A percentile compares a stretch with the other conserved stretches of the same genome.
Evolutionary conservation across 345 rosid species (phyloP).

Genomic region (Melaleuca quinquenervia): DNA sequence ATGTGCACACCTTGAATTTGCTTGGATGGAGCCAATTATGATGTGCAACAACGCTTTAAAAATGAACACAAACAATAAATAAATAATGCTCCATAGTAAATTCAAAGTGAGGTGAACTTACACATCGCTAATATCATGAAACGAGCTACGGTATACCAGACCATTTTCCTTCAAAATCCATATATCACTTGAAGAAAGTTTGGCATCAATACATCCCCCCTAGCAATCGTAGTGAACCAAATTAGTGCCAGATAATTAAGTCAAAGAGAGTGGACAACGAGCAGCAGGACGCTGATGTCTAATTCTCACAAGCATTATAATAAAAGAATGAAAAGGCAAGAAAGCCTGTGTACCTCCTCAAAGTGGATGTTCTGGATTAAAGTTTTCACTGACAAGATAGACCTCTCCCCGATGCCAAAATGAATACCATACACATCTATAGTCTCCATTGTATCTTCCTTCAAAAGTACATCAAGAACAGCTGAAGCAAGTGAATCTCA

Average conservation of each 20-base stretch:
- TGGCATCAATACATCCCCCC: slow-evolving; percentile 74
- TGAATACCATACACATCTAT: slow-evolving; percentile 40
- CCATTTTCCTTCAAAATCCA: slow-evolving; percentile 63
- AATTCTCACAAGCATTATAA: neutral
- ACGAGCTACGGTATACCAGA: slow-evolving; percentile 33
- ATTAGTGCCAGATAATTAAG: neutral
- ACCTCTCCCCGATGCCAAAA: slow-evolving; percentile 30
- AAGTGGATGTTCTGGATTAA: slow-evolving; percentile 39
- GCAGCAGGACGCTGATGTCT: neutral
- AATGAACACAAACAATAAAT: neutral
- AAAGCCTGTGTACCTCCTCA: slow-evolving; percentile 43
- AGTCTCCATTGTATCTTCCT: slow-evolving; percentile 50
- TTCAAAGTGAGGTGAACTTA: slow-evolving; percentile 29
- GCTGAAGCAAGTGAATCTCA: neutral
- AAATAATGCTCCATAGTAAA: neutral
- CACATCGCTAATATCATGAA: slow-evolving; percentile 28
- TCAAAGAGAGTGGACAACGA: neutral
- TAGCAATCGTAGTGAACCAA: slow-evolving; percentile 8
- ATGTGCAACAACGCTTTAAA: neutral
- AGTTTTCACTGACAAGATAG: slow-evolving; percentile 37
- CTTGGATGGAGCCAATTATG: neutral
- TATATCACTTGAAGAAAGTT: slow-evolving; percentile 55
- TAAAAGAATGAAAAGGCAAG: neutral
- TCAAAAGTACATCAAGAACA: slow-evolving; percentile 7
- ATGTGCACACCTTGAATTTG: neutral